A percentile compares a stretch with the other conserved stretches of the same genome.
These are phyloP conservation scores for Leonotis leonurus DNA, from an alignment of 257 asterid species.

Conservation along the genomic window DNA sequence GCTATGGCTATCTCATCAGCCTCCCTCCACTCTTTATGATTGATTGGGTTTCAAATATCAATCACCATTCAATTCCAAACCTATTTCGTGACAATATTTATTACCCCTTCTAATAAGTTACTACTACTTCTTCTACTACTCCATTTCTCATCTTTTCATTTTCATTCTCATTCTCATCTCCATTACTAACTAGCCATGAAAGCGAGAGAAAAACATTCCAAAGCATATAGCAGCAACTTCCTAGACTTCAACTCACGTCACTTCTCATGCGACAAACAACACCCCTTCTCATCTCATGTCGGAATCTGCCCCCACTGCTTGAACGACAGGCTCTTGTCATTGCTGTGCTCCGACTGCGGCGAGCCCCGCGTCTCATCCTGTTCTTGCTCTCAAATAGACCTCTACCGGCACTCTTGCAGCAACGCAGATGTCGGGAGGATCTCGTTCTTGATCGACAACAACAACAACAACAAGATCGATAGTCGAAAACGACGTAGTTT, in stretches of 20 bases:
- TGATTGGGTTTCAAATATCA: background rate
- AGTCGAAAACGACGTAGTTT: constrained; percentile 11
- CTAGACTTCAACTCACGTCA: constrained; percentile 42
- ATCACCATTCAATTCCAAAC: background rate
- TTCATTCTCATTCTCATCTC: no score
- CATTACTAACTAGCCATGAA: constrained; percentile 28
- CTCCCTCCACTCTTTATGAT: no score
- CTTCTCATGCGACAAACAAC: constrained; percentile 56
- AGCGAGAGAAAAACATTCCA: constrained; percentile 50
- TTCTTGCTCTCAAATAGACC: constrained; percentile 55
- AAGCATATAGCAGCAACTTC: constrained; percentile 18
- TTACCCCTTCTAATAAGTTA: no score
- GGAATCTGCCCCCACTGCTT: constrained; percentile 85
- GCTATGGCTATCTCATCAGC: no score
- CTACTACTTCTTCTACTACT: background rate
- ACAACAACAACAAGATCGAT: constrained; percentile 34
- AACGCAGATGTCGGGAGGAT: constrained; percentile 57
- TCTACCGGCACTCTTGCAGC: constrained; percentile 54
- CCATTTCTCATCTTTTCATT: no score
- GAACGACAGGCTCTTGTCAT: constrained; percentile 41
- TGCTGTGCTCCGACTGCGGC: constrained; percentile 87
- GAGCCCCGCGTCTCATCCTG: constrained; percentile 58
- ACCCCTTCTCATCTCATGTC: constrained; percentile 47
- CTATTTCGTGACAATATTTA: constrained; percentile 4
- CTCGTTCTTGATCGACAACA: constrained; percentile 59